phyloP scores from a whole-genome alignment of 1,284 basidiomycete species.

The Cryptococcus sp. region DNA sequence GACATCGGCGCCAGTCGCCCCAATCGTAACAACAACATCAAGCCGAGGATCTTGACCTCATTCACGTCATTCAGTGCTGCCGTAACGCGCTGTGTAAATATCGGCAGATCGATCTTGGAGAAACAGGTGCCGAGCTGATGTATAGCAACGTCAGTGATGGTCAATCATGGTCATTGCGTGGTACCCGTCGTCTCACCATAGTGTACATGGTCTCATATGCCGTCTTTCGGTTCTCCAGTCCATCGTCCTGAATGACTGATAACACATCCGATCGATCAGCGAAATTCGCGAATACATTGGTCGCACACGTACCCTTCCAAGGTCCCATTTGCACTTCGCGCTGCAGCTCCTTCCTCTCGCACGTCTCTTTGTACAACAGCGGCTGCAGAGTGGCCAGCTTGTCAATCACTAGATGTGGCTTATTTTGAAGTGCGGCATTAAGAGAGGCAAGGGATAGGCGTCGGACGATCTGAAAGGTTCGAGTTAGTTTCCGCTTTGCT shows the following conservation, averaged over 20 bases:
- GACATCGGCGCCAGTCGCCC: constrained; percentile 79
- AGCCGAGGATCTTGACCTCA: constrained; percentile 94
- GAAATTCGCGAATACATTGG: background rate
- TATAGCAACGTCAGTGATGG: background rate
- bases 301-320: constrained; percentile 68
- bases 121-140: constrained; percentile 66
- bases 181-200: constrained; percentile 60
- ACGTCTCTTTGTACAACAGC: constrained; percentile 80
- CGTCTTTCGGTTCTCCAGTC: constrained; percentile 67
- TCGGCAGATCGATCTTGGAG: constrained; percentile 77
- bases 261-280: constrained; percentile 4
- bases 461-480: constrained; percentile 68
- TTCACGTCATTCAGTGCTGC: constrained; percentile 86
- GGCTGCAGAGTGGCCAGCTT: constrained; percentile 77
- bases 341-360: constrained; percentile 77
- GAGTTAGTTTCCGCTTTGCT: background rate
- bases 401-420: constrained; percentile 85
- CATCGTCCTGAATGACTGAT: constrained; percentile 50
- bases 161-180: background rate
- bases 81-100: constrained; percentile 79
- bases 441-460: constrained; percentile 81
- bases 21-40: constrained; percentile 91
- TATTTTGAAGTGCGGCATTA: constrained; percentile 92
- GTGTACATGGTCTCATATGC: constrained; percentile 97
- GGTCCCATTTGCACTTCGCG: constrained; percentile 97